Percentiles rank a stretch among this genome's conserved stretches.
Conservation (phyloP, 163 green algal species). For the Chlorella variabilis region DNA sequence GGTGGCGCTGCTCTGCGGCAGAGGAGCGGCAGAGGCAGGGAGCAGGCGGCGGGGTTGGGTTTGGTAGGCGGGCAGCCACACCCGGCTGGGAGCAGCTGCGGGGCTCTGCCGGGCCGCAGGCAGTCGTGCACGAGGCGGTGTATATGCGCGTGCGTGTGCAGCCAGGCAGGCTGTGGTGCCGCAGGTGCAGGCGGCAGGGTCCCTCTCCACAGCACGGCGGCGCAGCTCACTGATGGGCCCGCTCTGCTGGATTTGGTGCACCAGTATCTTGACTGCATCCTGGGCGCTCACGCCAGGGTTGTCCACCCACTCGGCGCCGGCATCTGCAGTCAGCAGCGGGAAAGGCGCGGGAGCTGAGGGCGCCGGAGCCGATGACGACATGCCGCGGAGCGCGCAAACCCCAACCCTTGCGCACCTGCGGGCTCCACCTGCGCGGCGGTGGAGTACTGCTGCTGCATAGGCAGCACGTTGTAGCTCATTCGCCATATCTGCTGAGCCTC, state of each 20-base stretch:
- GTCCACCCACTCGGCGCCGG: slow-evolving; percentile 40
- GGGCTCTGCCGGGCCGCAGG: too few relatives aligned
- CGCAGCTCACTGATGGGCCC: slow-evolving; percentile 47
- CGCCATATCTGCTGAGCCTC: slow-evolving; percentile 49
- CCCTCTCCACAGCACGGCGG: too few relatives aligned
- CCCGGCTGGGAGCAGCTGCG: too few relatives aligned
- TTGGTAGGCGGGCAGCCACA: too few relatives aligned
- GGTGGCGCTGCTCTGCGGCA: slow-evolving; percentile 53
- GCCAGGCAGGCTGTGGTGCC: too few relatives aligned
- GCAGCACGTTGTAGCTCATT: slow-evolving; percentile 35
- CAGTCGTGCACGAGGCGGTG: too few relatives aligned
- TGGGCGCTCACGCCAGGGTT: slow-evolving; percentile 34
- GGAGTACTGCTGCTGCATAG: slow-evolving; percentile 21
- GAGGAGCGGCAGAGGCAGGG: not conserved
- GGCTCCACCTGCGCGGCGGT: not conserved
- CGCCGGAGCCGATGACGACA: too few relatives aligned
- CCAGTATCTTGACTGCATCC: slow-evolving; percentile 48
- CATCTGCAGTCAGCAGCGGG: not conserved
- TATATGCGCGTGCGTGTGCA: too few relatives aligned
- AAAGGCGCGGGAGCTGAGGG: not conserved
- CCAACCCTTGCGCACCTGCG: not conserved
- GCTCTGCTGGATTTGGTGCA: slow-evolving; percentile 39
- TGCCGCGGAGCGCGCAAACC: not conserved
- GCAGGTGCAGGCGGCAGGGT: too few relatives aligned
- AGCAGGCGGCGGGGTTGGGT: too few relatives aligned